Base-by-base conservation (phyloP, 2,329 filamentous ascomycete species). In the Orbilia javanica region DNA sequence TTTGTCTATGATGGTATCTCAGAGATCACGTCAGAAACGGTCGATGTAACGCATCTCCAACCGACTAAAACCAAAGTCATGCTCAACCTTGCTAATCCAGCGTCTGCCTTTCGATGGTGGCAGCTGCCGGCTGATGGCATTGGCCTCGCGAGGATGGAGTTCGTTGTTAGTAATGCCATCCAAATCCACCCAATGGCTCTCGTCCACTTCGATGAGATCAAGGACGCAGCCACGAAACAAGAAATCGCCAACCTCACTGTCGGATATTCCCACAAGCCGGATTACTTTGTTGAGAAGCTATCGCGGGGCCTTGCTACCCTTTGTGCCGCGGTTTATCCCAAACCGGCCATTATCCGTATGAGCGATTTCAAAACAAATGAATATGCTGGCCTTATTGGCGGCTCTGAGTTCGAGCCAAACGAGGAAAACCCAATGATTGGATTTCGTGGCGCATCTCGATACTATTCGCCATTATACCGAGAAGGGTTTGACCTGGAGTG, bases 341-440 rank as follows among this genome's bases (percentile, higher is more conserved):
- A 83, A 63, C 84, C 84, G 11, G 83, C 83, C 25, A 83, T 85
- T 65, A 81, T 85, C 53, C 84, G 84, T 27, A 81, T 85, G 81
- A 85, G 84, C 67, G 84, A 85, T 79, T 85, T 85, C 79, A 85
- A 85, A 76, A 84, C 84, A 1, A 85, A 85, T 69, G 84, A 85
- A 71, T 85, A 85, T 79, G 83, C 84, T 0, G 80, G 82, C 25
- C 84, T 85, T 27, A 82, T 85, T 50, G 84, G 84, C 11, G 84
- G 84, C 20, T 80, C 81, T 2, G 82, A 85, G 67, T 85, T 85
- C 69, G 84, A 85, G 79, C 83, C 83, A 1, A 79, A 81, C 20
- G 84, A 85, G 63, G 83, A 85, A 27, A 85, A 85, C 48, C 84
- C 84, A 1, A 85, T 85, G 84, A 77, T 85, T 6, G 84, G 84